These are phyloP conservation scores for Nannochloropsis granulata DNA, from an alignment of 108 stramenopile species.

Conservation along the genomic window DNA sequence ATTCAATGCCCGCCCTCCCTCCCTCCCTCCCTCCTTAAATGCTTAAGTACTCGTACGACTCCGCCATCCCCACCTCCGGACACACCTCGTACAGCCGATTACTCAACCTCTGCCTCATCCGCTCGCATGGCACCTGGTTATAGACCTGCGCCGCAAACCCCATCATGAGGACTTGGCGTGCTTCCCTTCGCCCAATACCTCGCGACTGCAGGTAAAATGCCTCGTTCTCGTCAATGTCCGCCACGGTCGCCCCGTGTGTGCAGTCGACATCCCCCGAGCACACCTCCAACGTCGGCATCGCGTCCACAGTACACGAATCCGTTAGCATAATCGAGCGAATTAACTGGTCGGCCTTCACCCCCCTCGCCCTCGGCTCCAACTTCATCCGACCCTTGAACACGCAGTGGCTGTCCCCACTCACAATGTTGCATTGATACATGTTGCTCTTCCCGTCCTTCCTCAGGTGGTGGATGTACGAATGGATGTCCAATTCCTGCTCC, in stretches of 20 bases:
- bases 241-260: not conserved
- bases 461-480: not conserved
- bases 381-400: not conserved
- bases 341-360: not conserved
- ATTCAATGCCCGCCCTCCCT: not conserved
- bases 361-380: not conserved
- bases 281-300: not conserved
- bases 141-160: not conserved
- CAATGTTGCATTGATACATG: not conserved
- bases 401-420: not conserved
- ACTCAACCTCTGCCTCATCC: not conserved
- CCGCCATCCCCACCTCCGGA: not conserved
- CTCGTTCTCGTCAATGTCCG: not conserved
- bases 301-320: not conserved
- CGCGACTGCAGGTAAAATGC: not conserved
- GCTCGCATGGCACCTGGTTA: not conserved
- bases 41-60: not conserved
- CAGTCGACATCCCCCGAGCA: not conserved
- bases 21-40: not conserved
- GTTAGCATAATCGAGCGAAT: not conserved
- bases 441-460: not conserved
- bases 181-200: not conserved
- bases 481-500: not conserved
- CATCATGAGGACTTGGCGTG: not conserved
- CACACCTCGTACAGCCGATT: not conserved